These are phyloP conservation scores for Erythrophleum ivorense DNA, from an alignment of 331 rosid genomes.

Conservation along the genomic window DNA sequence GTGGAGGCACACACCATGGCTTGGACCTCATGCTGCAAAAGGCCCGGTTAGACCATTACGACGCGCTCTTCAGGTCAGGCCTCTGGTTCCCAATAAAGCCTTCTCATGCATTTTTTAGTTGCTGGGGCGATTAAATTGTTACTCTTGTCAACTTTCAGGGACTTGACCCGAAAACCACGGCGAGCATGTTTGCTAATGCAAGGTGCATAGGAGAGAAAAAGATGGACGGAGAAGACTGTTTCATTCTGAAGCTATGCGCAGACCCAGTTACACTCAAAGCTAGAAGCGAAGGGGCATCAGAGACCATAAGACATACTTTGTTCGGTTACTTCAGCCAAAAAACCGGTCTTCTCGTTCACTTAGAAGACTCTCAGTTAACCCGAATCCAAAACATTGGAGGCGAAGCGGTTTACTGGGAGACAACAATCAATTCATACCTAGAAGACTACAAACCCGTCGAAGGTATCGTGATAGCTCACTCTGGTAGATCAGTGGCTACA, in stretches of 20 bases:
- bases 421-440: slow-evolving; percentile 69
- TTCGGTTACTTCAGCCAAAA: slow-evolving; percentile 79
- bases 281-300: slow-evolving; percentile 76
- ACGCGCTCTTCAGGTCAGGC: slow-evolving; percentile 63
- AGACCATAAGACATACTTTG: slow-evolving; percentile 69
- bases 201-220: slow-evolving; percentile 80
- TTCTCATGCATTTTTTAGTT: too few relatives aligned
- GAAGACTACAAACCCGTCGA: slow-evolving; percentile 68
- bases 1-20: slow-evolving; percentile 84
- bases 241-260: slow-evolving; percentile 70
- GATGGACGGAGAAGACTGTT: slow-evolving; percentile 68
- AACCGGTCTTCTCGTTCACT: slow-evolving; percentile 69
- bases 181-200: slow-evolving; percentile 68
- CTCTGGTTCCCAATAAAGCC: too few relatives aligned
- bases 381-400: slow-evolving; percentile 77
- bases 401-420: slow-evolving; percentile 79
- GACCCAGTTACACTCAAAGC: slow-evolving; percentile 68
- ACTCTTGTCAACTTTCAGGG: slow-evolving; percentile 48
- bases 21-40: slow-evolving; percentile 75
- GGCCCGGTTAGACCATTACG: slow-evolving; percentile 78
- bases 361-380: slow-evolving; percentile 81
- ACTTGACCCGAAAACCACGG: slow-evolving; percentile 74
- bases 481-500: slow-evolving; percentile 69
- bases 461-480: slow-evolving; percentile 73
- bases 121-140: too few relatives aligned